Evolutionary conservation across 129 eudicot genomes (phyloP), one percentile per base, ranked within the genome.

Genomic region (Flaveria linearis): DNA sequence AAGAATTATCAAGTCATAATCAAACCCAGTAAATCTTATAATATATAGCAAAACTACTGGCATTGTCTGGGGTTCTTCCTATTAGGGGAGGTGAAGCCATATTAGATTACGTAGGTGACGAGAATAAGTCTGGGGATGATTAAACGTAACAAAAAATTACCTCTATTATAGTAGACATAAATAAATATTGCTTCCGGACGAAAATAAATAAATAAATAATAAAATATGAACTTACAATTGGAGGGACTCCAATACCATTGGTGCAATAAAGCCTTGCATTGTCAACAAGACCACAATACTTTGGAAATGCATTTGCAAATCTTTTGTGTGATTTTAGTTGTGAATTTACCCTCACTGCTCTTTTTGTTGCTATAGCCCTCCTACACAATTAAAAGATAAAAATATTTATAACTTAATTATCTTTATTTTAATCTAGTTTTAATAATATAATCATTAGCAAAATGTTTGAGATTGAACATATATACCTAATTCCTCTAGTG

Each of bases 261-360:
- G 98, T 93, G 85, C 90, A 88, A 69, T 87, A 93, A 22, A 93
- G 91, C 82, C 81, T 87, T 1, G 97, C 97, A 74, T 81, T 88
- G 53, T 93, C 97, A 1, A 93, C 98, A 74, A 90, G 90, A 36
- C 25, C 75, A 45, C 89, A 90, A 82, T 91, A 93, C 18, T 55
- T 86, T 61, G 79, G 84, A 74, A 93, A 93, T 73, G 93, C 98
- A 72, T 7, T 87, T 18, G 98, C 97, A 67, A 93, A 93, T 74
- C 96, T 93, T 84, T 88, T 85, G 91, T 93, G 98, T 68, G 98
- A 93, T 83, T 85, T 88, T 72, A 93, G 13, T 69, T 93, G 98
- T 75, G 98, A 86, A 51, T 88, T 87, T 65, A 93, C 97, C 74
- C 98, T 88, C 74, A 93, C 98, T 30, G 98, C 98, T 69, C 98